Conservation (phyloP, 768 basidiomycete genomes). For the Suillus subalutaceus region DNA sequence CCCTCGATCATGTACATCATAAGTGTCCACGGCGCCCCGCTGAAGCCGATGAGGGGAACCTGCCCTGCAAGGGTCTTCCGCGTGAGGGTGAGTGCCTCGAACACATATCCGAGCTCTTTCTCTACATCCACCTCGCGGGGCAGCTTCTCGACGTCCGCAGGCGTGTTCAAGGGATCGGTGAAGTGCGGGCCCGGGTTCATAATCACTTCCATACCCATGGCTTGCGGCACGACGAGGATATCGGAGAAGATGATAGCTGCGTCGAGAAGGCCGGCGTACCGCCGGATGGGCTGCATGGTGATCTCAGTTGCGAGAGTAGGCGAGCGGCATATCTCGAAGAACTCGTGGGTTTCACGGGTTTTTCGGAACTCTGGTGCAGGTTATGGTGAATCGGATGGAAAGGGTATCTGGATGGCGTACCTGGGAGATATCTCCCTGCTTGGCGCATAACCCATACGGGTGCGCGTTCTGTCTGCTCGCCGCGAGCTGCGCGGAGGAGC, state of each 20-base stretch:
- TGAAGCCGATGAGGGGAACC: conserved; percentile 97
- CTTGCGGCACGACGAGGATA: conserved; percentile 97
- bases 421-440: conserved; percentile 94
- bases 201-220: conserved; percentile 92
- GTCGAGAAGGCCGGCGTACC: conserved; percentile 85
- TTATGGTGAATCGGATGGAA: conserved; percentile 1
- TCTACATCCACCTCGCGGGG: conserved; percentile 69
- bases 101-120: conserved; percentile 89
- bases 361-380: conserved; percentile 76
- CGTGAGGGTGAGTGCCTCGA: conserved; percentile 86
- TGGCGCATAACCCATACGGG: conserved; percentile 99
- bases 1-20: conserved; percentile 99
- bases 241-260: conserved; percentile 98
- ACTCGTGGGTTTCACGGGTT: conserved; percentile 83
- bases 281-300: conserved; percentile 91
- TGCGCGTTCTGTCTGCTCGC: conserved; percentile 87
- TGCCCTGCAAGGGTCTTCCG: conserved; percentile 79
- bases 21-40: conserved; percentile 97
- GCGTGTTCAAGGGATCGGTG: conserved; percentile 80
- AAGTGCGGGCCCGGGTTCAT: conserved; percentile 95
- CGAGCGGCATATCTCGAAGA: conserved; percentile 94
- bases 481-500: conserved; percentile 83
- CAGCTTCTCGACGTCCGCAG: conserved; percentile 71
- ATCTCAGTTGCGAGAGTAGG: conserved; percentile 88
- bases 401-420: conserved; percentile 41